Evolutionary conservation across 192 early-diverging fungal species (phyloP), one percentile per base, ranked within the genome.

Genomic region (Powellomyces hirtus): DNA sequence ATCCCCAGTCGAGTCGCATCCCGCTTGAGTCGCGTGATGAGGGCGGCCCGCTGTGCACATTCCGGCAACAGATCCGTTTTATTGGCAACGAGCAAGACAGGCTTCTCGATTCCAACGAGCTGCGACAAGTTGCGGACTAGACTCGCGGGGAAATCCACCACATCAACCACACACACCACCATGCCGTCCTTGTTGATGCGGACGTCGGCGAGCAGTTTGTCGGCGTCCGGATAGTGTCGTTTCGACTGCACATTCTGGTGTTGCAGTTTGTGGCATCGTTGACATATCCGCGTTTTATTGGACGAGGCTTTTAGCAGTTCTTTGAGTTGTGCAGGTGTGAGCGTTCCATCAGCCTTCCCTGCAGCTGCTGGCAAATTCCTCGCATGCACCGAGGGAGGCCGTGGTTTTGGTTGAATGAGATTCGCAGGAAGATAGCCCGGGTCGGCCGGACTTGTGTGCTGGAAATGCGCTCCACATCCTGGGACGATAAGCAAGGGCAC

Each of bases 11-110:
- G n/a, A 18, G 46, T 24, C 5, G 46, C 46, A 49, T 49, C 46
- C 16, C 14, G 2, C 46, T 49, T 49, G 5, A 49, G 26, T 24
- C 46, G 3, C 16, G 5, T 2, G 46, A 49, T 24, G 4, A 49
- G 14, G 5, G 46, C 4, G 2, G n/a, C 46, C 5, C 5, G 46
- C 46, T 18, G 16, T 5, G 40, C 40, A 18, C 26, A 24, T 27
- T 66, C 77, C 2, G 89, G 89, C 50, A 92, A 71, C 55, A 92
- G 38, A 64, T 92, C 90, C 4, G 79, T 53, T 59, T 92, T 92
- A 73, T 92, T 92, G 8, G 81, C 88, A 1, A 86, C 88, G 1
- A 92, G 64, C 1, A 92, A 64, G 38, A 90, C 77, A 24, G 50
- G 59, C 10, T 79, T 73, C 11, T 63, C 42, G 11, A 14, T 51